A percentile compares a stretch with the other conserved stretches of the same genome.
Conservation (phyloP, 2,329 filamentous ascomycete species). For the Pseudogymnoascus verrucosus region DNA sequence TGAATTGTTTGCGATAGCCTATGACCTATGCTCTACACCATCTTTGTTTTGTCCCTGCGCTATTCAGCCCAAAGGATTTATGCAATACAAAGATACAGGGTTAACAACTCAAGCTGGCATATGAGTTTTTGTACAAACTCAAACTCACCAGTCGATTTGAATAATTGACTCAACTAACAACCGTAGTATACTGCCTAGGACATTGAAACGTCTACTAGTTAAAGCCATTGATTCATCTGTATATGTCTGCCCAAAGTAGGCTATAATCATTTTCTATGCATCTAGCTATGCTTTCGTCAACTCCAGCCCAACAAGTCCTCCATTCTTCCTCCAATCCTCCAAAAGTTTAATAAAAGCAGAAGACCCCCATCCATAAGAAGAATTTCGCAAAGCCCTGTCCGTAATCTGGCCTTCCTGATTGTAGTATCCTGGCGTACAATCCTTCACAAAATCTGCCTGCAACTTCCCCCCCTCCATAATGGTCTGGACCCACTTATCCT, state of each 20-base stretch:
- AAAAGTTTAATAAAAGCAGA: conserved; percentile 5
- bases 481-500: conserved; percentile 7
- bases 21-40: neutral
- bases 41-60: neutral
- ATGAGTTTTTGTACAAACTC: neutral
- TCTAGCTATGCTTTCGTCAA: neutral
- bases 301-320: neutral
- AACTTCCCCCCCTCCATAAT: neutral
- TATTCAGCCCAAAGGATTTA: neutral
- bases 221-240: neutral
- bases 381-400: neutral
- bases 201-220: neutral
- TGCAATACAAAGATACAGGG: neutral
- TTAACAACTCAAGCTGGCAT: neutral
- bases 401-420: conserved; percentile 2
- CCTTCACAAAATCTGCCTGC: neutral
- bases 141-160: neutral
- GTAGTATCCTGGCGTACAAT: conserved; percentile 9
- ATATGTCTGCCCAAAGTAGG: neutral
- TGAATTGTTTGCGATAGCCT: neutral
- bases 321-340: neutral
- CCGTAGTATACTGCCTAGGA: neutral
- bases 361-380: neutral
- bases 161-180: neutral
- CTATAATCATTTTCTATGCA: neutral